A percentile compares a stretch with the other conserved stretches of the same genome.
phyloP scores from a whole-genome alignment of 2,329 filamentous ascomycete genomes.

The Microsporum ferrugineum region DNA sequence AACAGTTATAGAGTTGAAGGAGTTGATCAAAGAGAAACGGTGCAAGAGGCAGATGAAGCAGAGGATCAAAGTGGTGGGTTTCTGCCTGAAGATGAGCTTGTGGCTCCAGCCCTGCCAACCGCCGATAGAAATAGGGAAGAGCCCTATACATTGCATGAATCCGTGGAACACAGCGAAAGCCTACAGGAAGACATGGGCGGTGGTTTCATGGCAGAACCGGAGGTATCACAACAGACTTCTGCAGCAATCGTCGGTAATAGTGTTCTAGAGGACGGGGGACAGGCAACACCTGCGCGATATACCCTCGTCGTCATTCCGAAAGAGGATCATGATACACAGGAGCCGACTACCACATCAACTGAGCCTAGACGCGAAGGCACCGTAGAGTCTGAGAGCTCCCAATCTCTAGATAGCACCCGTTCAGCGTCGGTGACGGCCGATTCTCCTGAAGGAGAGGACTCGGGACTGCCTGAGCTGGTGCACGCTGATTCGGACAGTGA shows the following conservation, averaged over 20 bases:
- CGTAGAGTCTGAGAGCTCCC: background rate
- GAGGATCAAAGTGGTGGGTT: constrained; percentile 30
- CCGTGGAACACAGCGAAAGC: background rate
- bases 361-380: background rate
- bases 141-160: background rate
- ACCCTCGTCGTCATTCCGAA: constrained; percentile 21
- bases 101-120: constrained; percentile 12
- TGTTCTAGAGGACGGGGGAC: too few relatives aligned
- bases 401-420: background rate
- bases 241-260: too few relatives aligned
- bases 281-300: constrained; percentile 12
- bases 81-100: constrained; percentile 24
- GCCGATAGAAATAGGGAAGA: constrained; percentile 11
- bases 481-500: constrained; percentile 23
- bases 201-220: constrained; percentile 16
- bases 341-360: background rate
- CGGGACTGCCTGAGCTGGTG: constrained; percentile 12
- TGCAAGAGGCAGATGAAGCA: constrained; percentile 19
- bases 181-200: constrained; percentile 6
- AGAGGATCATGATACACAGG: background rate
- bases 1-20: constrained; percentile 42
- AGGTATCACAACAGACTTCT: background rate
- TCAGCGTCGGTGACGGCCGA: background rate
- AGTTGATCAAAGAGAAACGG: constrained; percentile 27
- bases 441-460: constrained; percentile 10